Conservation (phyloP, 2,329 filamentous ascomycete genomes). For the Alternaria sp. region DNA sequence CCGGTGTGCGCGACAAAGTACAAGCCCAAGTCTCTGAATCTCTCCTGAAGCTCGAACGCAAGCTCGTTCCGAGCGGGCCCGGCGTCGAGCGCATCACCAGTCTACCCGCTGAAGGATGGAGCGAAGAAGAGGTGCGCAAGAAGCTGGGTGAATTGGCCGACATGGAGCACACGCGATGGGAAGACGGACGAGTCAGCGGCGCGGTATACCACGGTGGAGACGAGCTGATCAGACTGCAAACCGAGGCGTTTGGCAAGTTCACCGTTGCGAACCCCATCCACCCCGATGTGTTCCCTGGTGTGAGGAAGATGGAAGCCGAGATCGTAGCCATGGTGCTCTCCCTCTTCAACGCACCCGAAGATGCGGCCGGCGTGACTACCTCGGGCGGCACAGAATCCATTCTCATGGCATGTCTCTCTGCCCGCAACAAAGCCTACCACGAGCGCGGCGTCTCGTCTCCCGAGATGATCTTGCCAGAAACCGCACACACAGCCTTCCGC, state of each 20-base stretch:
- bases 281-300: conserved; percentile 96
- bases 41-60: conserved; percentile 80
- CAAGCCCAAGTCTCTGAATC: conserved; percentile 83
- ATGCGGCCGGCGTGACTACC: conserved; percentile 86
- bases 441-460: conserved; percentile 91
- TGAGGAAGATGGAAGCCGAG: conserved; percentile 99
- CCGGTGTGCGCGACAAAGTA: conserved; percentile 86
- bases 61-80: conserved; percentile 78
- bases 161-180: conserved; percentile 96
- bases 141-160: conserved; percentile 81
- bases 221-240: conserved; percentile 81
- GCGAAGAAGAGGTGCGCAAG: conserved; percentile 76
- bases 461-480: conserved; percentile 97
- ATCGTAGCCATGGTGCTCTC: conserved; percentile 93
- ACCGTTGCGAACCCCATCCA: conserved; percentile 97
- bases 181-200: conserved; percentile 92
- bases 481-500: conserved; percentile 93
- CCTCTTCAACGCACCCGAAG: conserved; percentile 88
- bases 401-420: conserved; percentile 90
- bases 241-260: conserved; percentile 92
- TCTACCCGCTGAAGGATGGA: conserved; percentile 85
- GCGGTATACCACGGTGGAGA: conserved; percentile 96
- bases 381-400: conserved; percentile 96
- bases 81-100: conserved; percentile 76
- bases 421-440: conserved; percentile 84